phyloP scores from a whole-genome alignment of 306 rosid species.

The Inga leiocalycina region DNA sequence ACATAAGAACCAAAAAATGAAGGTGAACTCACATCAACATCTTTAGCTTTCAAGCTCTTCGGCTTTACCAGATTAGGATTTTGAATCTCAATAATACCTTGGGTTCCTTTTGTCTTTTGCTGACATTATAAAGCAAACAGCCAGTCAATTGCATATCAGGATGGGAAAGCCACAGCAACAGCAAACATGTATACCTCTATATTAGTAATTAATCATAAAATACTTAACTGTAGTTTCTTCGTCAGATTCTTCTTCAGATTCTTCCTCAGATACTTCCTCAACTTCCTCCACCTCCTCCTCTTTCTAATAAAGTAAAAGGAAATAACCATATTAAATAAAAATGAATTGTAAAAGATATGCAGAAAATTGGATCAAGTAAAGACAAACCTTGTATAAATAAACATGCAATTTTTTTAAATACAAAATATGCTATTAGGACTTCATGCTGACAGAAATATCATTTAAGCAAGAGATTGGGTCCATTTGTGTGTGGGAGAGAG shows the following conservation, averaged over 20 bases:
- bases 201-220: constrained; percentile 2
- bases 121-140: constrained; percentile 36
- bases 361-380: neutral
- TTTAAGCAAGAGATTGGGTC: neutral
- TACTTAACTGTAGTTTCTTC: constrained; percentile 67
- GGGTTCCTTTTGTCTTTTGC: constrained; percentile 81
- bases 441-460: neutral
- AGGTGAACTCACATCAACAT: constrained; percentile 68
- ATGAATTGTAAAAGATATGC: constrained; percentile 10
- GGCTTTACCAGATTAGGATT: constrained; percentile 83
- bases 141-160: constrained; percentile 15
- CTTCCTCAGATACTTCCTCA: constrained; percentile 51
- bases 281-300: constrained; percentile 66
- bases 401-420: neutral
- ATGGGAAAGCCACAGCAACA: constrained; percentile 1
- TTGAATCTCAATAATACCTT: constrained; percentile 87
- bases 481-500: neutral
- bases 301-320: constrained; percentile 15
- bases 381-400: neutral
- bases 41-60: constrained; percentile 73
- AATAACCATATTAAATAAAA: constrained; percentile 20
- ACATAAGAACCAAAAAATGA: constrained; percentile 22
- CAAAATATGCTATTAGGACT: neutral
- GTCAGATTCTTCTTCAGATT: constrained; percentile 55
- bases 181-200: neutral